These are phyloP conservation scores for Apiospora sp. DNA, from an alignment of 2,329 filamentous ascomycete genomes.

Conservation along the genomic window DNA sequence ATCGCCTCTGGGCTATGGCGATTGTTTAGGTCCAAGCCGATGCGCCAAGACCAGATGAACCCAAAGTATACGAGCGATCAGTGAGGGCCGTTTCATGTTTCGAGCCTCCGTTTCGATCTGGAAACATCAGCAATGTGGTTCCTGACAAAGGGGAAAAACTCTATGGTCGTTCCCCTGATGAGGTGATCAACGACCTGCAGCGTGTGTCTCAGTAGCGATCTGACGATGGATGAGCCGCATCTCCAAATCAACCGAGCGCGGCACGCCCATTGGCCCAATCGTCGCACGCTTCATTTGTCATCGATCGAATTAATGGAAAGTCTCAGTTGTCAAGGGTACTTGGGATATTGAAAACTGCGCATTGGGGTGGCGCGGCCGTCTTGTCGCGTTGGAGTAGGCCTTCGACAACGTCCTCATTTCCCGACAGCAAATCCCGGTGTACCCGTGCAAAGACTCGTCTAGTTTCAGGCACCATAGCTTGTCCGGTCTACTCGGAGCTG, in stretches of 20 bases:
- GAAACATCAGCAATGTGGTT: not conserved
- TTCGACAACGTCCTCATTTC: too few relatives aligned
- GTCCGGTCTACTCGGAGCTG: not conserved
- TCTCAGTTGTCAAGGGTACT: not conserved
- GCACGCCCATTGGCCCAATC: not conserved
- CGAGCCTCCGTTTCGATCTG: not conserved
- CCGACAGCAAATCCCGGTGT: not conserved
- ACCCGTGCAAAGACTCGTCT: not conserved
- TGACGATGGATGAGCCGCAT: not conserved
- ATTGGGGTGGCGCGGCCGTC: not conserved
- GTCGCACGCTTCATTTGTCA: not conserved
- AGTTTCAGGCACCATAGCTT: not conserved
- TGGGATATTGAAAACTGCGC: too few relatives aligned
- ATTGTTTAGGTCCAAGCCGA: not conserved
- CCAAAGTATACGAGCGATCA: not conserved
- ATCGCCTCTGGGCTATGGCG: not conserved
- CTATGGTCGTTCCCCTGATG: not conserved
- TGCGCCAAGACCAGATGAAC: not conserved
- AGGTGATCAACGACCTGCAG: not conserved
- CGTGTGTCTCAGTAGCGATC: not conserved
- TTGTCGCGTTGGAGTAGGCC: too few relatives aligned
- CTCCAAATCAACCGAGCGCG: not conserved
- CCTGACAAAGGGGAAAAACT: not conserved
- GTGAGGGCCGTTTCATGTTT: not conserved
- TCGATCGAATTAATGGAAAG: not conserved